Evolutionary conservation across 1,284 basidiomycete genomes (phyloP), one percentile per base, ranked within the genome.

Genomic region (Pascua sp.): DNA sequence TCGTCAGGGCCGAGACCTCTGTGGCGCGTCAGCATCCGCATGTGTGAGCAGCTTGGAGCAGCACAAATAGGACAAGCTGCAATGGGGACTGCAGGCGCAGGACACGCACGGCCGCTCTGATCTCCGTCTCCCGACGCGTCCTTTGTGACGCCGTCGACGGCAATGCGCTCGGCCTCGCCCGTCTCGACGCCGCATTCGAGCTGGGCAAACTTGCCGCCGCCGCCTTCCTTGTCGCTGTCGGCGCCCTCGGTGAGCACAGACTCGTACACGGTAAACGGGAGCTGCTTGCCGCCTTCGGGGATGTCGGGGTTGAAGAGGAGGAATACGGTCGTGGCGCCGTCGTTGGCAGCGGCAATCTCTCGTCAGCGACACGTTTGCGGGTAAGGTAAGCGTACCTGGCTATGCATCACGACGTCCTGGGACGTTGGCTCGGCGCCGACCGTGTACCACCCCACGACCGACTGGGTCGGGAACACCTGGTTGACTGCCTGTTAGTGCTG

Each of bases 391-490:
- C 38, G 15, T 56, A 88, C 90, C 80, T 95, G 91, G 69, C 90
- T 86, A 72, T 97, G 92, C 12, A 98, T 81, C 1, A 82, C 80
- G 50, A 92, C 84, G 69, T 98, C 92, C 24, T 80, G 80, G 9
- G 82, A 67, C 1, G 86, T 86, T 0, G 91, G 92, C 12, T 81
- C 78, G 8, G 81, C 73, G 11, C 91, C 87, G 53, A 93, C 85
- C 0, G 90, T 89, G 75, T 98, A 98, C 95, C 95, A 98, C 13
- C 95, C 95, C 46, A 98, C 88, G 66, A 98, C 86, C 67, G 96
- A 92, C 47, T 98, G 83, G 0, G 92, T 91, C 4, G 95, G 96
- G 75, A 98, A 98, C 13, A 97, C 93, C 77, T 97, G 92, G 73
- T 95, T 95, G 82, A 95, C 94, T 97, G 70, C 45, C 36, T 15